Evolutionary conservation across 164 flowering plant species (phyloP).

Genomic region (Berberis thunbergii): DNA sequence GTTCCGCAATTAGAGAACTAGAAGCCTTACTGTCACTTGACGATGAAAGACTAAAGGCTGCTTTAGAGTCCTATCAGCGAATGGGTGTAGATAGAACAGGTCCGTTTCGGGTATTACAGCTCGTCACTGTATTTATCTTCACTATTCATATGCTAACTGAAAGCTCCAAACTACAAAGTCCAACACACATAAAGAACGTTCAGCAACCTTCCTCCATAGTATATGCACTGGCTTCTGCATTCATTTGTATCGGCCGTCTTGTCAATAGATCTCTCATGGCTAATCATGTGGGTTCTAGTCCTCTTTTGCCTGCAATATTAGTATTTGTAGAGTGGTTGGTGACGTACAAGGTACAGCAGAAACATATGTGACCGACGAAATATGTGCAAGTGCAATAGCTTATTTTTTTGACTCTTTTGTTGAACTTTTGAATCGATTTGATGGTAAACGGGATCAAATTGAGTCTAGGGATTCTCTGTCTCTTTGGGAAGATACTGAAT

Average conservation of each 20-base stretch:
- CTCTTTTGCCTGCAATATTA: conserved; percentile 60
- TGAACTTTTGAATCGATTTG: conserved; percentile 38
- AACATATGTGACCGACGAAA: conserved; percentile 25
- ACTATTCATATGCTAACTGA: conserved; percentile 27
- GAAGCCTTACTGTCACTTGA: conserved; percentile 46
- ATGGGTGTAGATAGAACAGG: conserved; percentile 45
- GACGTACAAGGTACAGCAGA: conserved; percentile 20
- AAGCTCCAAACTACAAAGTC: conserved; percentile 11
- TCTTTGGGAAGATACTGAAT: conserved; percentile 84
- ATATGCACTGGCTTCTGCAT: conserved; percentile 34
- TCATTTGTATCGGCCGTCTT: conserved; percentile 54
- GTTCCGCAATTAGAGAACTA: conserved; percentile 39
- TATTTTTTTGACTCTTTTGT: conserved; percentile 46
- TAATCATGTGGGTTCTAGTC: conserved; percentile 19
- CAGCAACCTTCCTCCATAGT: conserved; percentile 22
- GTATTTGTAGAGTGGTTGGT: conserved; percentile 67
- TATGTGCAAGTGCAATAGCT: conserved; percentile 25
- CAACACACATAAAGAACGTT: conserved; percentile 9
- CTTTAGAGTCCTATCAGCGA: conserved; percentile 43
- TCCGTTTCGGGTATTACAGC: conserved; percentile 62
- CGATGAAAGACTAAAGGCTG: conserved; percentile 31
- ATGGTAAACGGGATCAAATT: conserved; percentile 9
- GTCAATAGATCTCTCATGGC: conserved; percentile 39
- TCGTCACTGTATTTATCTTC: conserved; percentile 50
- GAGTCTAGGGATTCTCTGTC: conserved; percentile 22